Evolutionary conservation across 140 eudicot species (phyloP).

Genomic region (Bidens hawaiensis): DNA sequence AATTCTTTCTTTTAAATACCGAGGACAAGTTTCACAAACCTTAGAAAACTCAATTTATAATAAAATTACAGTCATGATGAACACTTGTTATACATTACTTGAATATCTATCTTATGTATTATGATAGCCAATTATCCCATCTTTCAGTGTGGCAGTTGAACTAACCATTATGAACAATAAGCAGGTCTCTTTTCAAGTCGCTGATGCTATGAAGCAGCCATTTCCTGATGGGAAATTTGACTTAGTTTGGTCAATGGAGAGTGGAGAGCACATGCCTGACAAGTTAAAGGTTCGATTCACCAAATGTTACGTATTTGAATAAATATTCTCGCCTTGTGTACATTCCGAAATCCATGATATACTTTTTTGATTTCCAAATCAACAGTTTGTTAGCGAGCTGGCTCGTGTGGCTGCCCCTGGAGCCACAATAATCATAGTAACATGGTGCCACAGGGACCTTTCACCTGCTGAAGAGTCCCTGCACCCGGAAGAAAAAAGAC

Average conservation of each 20-base stretch:
- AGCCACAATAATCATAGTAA: conserved; percentile 79
- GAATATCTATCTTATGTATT: too few species aligned
- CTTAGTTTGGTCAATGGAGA: conserved; percentile 98
- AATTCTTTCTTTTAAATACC: not conserved
- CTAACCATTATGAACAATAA: conserved; percentile 15
- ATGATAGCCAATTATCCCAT: not conserved
- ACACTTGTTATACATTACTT: not conserved
- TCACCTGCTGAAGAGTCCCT: conserved; percentile 68
- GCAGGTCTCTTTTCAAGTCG: conserved; percentile 90
- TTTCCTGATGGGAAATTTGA: conserved; percentile 92
- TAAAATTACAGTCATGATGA: not conserved
- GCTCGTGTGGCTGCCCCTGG: conserved; percentile 99
- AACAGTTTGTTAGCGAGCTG: conserved; percentile 83
- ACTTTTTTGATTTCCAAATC: conserved; percentile 11
- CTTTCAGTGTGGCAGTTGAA: not conserved
- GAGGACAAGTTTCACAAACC: not conserved
- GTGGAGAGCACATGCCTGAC: conserved; percentile 99
- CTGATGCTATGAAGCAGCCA: conserved; percentile 89
- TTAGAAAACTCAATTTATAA: not conserved
- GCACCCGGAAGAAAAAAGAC: conserved; percentile 52
- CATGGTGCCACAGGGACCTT: conserved; percentile 97
- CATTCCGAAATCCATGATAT: conserved; percentile 6
- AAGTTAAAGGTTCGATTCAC: conserved; percentile 57
- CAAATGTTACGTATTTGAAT: not conserved
- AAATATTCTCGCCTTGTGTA: not conserved